phyloP scores from a whole-genome alignment of 345 rosid genomes.

The Sonneratia alba region DNA sequence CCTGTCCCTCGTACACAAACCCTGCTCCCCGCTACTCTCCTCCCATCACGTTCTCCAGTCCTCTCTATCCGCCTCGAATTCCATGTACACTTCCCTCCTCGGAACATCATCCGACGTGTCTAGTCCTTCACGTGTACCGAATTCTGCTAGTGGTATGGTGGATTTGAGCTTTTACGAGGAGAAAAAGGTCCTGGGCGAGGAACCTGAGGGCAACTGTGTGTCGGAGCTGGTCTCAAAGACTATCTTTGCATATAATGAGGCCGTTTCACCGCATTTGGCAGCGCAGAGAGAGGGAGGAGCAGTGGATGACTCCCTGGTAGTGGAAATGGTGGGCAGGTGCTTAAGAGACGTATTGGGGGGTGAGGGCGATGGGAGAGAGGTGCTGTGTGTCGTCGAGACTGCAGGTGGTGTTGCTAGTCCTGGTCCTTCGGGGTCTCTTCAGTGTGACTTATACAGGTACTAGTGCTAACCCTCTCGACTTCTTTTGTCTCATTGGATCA shows the following conservation, averaged over 20 bases:
- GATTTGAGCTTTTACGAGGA: conserved; percentile 41
- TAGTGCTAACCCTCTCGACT: neutral
- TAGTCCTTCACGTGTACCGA: neutral
- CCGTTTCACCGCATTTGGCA: conserved; percentile 84
- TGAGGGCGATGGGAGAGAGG: conserved; percentile 18
- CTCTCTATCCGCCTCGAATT: conserved; percentile 40
- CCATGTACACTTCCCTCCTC: conserved; percentile 12
- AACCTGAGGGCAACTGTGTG: conserved; percentile 10
- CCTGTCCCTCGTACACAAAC: conserved; percentile 38
- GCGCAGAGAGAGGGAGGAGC: conserved; percentile 57
- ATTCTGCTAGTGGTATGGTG: conserved; percentile 25
- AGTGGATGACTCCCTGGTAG: conserved; percentile 37
- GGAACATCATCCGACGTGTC: neutral
- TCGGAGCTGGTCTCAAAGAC: conserved; percentile 60
- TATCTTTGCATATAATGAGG: conserved; percentile 73
- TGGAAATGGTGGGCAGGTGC: conserved; percentile 34
- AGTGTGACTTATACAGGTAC: conserved; percentile 83
- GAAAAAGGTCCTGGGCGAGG: conserved; percentile 19
- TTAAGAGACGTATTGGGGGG: conserved; percentile 31
- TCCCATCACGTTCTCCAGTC: conserved; percentile 53
- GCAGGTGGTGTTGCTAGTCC: conserved; percentile 98
- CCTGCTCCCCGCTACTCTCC: conserved; percentile 30
- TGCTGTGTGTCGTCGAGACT: conserved; percentile 71
- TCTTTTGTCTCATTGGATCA: neutral
- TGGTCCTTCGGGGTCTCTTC: conserved; percentile 82